Evolutionary conservation across 2,329 filamentous ascomycete genomes (phyloP), one percentile per base, ranked within the genome.

Genomic region (Alternaria sp.): DNA sequence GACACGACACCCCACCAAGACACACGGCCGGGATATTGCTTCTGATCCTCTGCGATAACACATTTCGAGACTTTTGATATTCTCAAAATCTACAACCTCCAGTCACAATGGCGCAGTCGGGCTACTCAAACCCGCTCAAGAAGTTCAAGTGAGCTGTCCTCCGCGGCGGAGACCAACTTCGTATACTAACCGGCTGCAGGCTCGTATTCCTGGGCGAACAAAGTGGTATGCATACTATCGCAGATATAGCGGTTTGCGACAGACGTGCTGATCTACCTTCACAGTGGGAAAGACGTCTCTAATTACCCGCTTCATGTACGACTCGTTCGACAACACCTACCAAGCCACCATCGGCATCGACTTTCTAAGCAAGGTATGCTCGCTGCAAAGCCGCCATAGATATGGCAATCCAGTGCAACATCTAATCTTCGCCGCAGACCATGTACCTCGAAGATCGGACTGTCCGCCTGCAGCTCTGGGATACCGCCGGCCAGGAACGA

Each of bases 361-460:
- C 83, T 99, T 99, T 80, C 89, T 99, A 72, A 97, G 94, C 77
- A 99, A 99, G 91, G 93, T 92, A 86, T 62, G 71, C 60, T 32
- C 12, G 21, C 45, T 32, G 23, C n/a, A 25, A 12, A 44, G 23
- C 28, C 15, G 21, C 21, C 25, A 15, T 21, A 13, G 25, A 9
- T n/a, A n/a, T 8, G 13, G 7, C 3, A 17, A 6, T 4, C 49
- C 7, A 15, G 15, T 43, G 4, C 21, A 40, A 21, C 6, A 36
- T 46, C 65, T 71, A 54, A 74, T 66, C 19, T 11, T 19, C 2
- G 4, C 28, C 55, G 62, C 65, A 94, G 93, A 99, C 96, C 59
- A 99, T 99, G 96, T 99, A 99, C 83, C 91, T 99, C 66, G 96
- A 99, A 84, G 96, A 99, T 85, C 89, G 96, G 80, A 99, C 96